Conservation (phyloP, 805 yeast species). For the Yamadazyma olivae region DNA sequence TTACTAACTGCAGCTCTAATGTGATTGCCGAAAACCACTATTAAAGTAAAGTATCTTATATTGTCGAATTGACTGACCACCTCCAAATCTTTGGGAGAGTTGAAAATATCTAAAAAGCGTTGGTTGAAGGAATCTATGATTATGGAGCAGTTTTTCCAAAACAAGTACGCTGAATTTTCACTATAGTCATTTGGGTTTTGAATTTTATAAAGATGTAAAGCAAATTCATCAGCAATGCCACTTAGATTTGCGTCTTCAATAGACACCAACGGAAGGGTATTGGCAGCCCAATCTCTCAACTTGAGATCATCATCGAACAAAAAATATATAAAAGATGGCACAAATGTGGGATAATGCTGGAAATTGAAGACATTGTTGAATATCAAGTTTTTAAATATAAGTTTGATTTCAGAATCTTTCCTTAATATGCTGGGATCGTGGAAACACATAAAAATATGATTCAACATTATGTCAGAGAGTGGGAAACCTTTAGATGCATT, state of each 20-base stretch:
- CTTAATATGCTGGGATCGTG: slow-evolving; percentile 5
- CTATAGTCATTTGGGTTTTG: slow-evolving; percentile 52
- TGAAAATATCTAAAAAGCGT: slow-evolving; percentile 16
- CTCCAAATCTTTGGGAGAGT: slow-evolving; percentile 26
- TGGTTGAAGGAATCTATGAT: slow-evolving; percentile 22
- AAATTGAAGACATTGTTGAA: neutral
- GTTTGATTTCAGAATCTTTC: slow-evolving; percentile 2
- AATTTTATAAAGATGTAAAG: slow-evolving; percentile 40
- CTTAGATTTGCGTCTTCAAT: neutral
- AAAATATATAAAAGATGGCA: slow-evolving; percentile 46
- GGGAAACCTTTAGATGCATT: neutral
- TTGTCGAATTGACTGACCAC: slow-evolving; percentile 24
- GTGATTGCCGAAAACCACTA: slow-evolving; percentile 47
- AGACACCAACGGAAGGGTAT: neutral
- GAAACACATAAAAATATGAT: slow-evolving; percentile 3
- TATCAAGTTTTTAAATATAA: slow-evolving; percentile 1
- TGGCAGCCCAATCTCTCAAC: slow-evolving; percentile 5
- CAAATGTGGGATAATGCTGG: neutral
- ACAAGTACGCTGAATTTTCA: slow-evolving; percentile 35
- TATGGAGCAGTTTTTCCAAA: slow-evolving; percentile 45
- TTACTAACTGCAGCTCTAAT: slow-evolving; percentile 46
- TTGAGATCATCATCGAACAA: slow-evolving; percentile 50
- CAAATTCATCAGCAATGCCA: slow-evolving; percentile 1
- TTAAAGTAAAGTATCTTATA: slow-evolving; percentile 33
- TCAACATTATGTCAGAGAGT: neutral